Evolutionary conservation across 495 filamentous ascomycete species (phyloP), one percentile per base, ranked within the genome.

Genomic region (Rusavskia elegans): DNA sequence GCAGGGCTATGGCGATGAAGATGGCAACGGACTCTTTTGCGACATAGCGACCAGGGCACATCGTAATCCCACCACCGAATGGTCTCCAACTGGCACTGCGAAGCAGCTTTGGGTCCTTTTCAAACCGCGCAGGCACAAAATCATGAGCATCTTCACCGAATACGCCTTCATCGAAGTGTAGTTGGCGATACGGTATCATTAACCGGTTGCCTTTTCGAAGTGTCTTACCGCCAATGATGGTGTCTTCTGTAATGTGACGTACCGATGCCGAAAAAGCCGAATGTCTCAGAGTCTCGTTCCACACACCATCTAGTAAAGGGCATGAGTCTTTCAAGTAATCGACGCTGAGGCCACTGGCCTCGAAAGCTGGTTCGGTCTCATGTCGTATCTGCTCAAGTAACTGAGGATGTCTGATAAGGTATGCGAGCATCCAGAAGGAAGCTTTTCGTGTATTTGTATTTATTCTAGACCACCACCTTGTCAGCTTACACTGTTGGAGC

Each of bases 141-240:
- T 17, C n/a, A 30, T 46, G 16, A 19, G 45, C 36, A 20, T 60
- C 51, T 3, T 21, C 35, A 3, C 62, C 60, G 27, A 63, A 64
- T 7, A 61, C 51, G 14, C 46, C 16, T 49, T 54, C 57, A 49
- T 64, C 55, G 44, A 62, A 63, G 27, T 65, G 61, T 25, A 67
- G 54, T 40, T 63, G 63, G 0, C 63, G 63, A 46, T 62, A 55
- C 13, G 64, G 61, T 4, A 67, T 55, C 56, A 67, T 61, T 48
- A 67, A 39, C 8, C 60, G 58, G 30, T 55, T 52, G 14, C 59
- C 61, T 25, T 53, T 50, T 2, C 52, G 55, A 14, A 68, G 42
- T 3, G 3, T 32, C 29, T 59, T 61, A 14, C 55, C 57, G 0
- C 62, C 61, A 13, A 57, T 55, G 23, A 57, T 37, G 1, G 56